phyloP scores from a whole-genome alignment of 768 basidiomycete genomes.

The Mycena capillaripes region DNA sequence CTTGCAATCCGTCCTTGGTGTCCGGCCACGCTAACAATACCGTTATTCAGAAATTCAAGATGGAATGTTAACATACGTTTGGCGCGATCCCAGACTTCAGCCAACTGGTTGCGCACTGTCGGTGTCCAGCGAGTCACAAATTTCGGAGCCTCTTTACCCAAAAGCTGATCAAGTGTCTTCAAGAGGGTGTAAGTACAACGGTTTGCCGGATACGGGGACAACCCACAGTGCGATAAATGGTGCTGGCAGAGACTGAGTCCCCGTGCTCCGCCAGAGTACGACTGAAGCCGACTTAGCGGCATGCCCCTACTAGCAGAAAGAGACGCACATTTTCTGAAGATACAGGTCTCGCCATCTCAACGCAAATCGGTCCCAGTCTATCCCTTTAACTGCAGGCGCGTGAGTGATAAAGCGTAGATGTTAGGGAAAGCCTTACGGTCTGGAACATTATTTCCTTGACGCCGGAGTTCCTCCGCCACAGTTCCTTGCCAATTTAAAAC shows the following conservation, averaged over 20 bases:
- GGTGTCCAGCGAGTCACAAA: constrained; percentile 22
- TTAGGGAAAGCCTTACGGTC: neutral
- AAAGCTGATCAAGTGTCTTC: constrained; percentile 31
- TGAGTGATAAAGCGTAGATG: neutral
- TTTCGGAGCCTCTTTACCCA: constrained; percentile 8
- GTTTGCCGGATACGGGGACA: neutral
- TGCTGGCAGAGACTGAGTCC: constrained; percentile 12
- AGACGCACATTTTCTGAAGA: constrained; percentile 23
- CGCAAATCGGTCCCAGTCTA: constrained; percentile 31
- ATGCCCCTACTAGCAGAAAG: neutral
- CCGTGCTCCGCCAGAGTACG: constrained; percentile 30
- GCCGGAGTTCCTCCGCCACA: constrained; percentile 26
- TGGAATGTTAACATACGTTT: constrained; percentile 6
- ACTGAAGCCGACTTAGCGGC: neutral
- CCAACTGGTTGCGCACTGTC: constrained; percentile 27
- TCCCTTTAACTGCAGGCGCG: neutral
- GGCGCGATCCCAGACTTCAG: constrained; percentile 26
- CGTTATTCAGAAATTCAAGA: neutral
- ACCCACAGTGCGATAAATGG: constrained; percentile 29
- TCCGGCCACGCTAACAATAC: constrained; percentile 28
- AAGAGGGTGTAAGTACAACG: neutral
- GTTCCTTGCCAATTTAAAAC: constrained; percentile 33
- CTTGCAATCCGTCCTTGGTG: constrained; percentile 26
- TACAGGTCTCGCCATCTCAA: constrained; percentile 30
- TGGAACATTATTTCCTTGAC: constrained; percentile 9